Evolutionary conservation across 495 filamentous ascomycete species (phyloP), one percentile per base, ranked within the genome.

Genomic region (Aspergillus campestris): DNA sequence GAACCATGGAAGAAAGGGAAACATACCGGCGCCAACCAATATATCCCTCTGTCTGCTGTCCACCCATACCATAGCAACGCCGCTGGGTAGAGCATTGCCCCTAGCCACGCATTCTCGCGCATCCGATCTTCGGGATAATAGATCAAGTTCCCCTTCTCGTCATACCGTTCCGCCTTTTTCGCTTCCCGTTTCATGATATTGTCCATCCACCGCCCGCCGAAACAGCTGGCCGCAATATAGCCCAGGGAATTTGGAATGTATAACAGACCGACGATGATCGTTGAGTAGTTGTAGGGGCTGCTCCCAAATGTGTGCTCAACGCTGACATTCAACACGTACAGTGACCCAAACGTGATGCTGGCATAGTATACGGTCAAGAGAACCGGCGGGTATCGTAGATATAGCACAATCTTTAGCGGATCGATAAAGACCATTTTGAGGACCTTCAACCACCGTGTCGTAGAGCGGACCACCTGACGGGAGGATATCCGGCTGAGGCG

Each of bases 191-290:
- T 72, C 91, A 97, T 97, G 62, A 97, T 94, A 30, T 59, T 62
- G 63, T 97, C 91, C 61, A 87, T 84, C 90, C 90, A 97, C 33
- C 69, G 70, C 1, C 91, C 91, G 33, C 91, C 91, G 18, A 88
- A 64, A 6, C 86, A 41, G 48, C 82, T 85, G 6, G 85, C 76
- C 3, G 80, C 54, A 24, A 94, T 58, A 61, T 94, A 96, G 9
- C 91, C 91, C 8, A 92, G 41, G 0, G 84, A 84, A 38, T 79
- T 77, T 0, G 90, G 86, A 28, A 95, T 80, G 59, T 96, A 97
- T 5, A 89, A 68, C 14, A 92, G 69, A 14, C 91, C 74, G 47
- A 96, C 66, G 31, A 91, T 80, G 52, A 88, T 71, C 7, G 80
- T 79, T 2, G 69, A 60, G 67, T 81, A 96, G 53, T 73, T 74